Conservation (phyloP, 305 asterid genomes). For the Plantago lanceolata region DNA sequence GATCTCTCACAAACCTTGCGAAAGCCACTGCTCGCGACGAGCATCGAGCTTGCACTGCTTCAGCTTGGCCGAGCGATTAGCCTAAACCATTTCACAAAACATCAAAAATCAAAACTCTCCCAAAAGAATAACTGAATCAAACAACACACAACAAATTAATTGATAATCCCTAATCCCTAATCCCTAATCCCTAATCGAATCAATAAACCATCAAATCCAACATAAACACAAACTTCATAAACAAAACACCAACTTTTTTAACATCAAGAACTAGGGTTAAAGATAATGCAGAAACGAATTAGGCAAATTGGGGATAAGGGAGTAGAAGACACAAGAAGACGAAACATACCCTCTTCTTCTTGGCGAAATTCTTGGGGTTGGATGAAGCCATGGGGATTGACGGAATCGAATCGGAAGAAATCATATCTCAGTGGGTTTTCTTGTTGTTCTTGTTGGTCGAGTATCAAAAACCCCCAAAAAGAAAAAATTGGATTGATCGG, state of each 20-base stretch:
- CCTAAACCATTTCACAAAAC: constrained; percentile 32
- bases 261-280: not conserved
- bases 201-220: not conserved
- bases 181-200: not conserved
- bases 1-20: constrained; percentile 55
- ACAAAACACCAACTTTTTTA: not conserved
- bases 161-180: too few species aligned
- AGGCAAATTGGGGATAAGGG: too few species aligned
- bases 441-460: too few species aligned
- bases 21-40: constrained; percentile 87
- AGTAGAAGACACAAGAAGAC: not conserved
- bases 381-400: constrained; percentile 35
- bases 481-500: constrained; percentile 2
- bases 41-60: constrained; percentile 86
- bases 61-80: constrained; percentile 68
- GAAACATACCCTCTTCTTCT: constrained; percentile 49
- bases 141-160: too few species aligned
- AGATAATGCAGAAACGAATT: too few species aligned
- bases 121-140: not conserved
- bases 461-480: constrained; percentile 19
- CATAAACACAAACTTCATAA: not conserved
- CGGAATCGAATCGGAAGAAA: constrained; percentile 42
- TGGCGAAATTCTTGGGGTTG: constrained; percentile 40
- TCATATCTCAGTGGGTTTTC: constrained; percentile 39
- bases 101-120: not conserved